Evolutionary conservation across 1,139 yeast genomes (phyloP).

Genomic region (Candida smagusa): DNA sequence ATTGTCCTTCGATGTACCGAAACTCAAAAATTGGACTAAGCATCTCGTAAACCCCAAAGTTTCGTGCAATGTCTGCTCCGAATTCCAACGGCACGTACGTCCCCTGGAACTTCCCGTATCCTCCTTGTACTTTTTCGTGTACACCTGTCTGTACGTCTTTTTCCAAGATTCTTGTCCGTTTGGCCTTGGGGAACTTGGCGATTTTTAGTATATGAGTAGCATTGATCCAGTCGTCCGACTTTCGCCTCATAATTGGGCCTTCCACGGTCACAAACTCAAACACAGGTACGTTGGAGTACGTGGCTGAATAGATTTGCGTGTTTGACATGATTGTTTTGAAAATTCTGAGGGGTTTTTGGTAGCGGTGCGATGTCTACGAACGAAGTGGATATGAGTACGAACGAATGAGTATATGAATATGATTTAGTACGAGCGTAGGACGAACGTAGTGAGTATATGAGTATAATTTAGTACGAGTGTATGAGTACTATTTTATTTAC

Average conservation of each 20-base stretch:
- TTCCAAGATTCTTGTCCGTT: slow-evolving; percentile 80
- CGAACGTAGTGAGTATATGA: too few relatives aligned
- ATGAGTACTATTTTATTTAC: too few relatives aligned
- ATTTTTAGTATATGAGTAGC: slow-evolving; percentile 89
- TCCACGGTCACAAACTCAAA: slow-evolving; percentile 67
- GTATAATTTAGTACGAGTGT: too few relatives aligned
- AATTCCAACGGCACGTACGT: slow-evolving; percentile 82
- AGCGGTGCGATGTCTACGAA: background rate
- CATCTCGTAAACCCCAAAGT: slow-evolving; percentile 67
- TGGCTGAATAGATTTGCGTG: slow-evolving; percentile 67
- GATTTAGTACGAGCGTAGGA: too few relatives aligned
- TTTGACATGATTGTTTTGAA: slow-evolving; percentile 18
- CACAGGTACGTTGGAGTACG: slow-evolving; percentile 78
- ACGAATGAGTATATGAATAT: too few relatives aligned
- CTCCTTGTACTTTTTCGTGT: slow-evolving; percentile 94
- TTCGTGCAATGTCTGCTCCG: slow-evolving; percentile 55
- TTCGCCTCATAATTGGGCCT: slow-evolving; percentile 81
- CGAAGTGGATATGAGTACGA: too few relatives aligned
- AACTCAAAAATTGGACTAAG: slow-evolving; percentile 70
- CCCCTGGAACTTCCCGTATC: slow-evolving; percentile 93
- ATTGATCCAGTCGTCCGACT: slow-evolving; percentile 78
- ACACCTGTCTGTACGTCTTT: slow-evolving; percentile 81
- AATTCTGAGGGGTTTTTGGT: background rate
- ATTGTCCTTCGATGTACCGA: slow-evolving; percentile 51
- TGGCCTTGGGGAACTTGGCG: slow-evolving; percentile 84